Conservation (phyloP, 208 protist genomes). For the Leishmania guyanensis region DNA sequence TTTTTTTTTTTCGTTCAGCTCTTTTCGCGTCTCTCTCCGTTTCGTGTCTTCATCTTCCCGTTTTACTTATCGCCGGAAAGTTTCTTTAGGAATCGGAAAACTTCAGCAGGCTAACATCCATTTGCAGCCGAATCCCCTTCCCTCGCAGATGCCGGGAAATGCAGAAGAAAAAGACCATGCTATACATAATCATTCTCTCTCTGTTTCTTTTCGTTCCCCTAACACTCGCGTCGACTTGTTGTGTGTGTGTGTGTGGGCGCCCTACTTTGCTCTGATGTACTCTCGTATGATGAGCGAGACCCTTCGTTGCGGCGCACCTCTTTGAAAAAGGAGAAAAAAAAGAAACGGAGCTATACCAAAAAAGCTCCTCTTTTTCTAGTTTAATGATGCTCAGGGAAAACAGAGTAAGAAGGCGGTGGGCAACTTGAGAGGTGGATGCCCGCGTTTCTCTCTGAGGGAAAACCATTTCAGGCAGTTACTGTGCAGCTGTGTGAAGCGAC, state of each 20-base stretch:
- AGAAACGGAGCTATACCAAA: background rate
- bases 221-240: background rate
- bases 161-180: background rate
- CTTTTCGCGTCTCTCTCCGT: constrained; percentile 7
- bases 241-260: background rate
- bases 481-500: background rate
- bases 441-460: background rate
- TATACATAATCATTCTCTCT: background rate
- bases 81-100: background rate
- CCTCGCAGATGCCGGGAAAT: background rate
- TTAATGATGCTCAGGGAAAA: background rate
- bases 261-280: constrained; percentile 2
- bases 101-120: background rate
- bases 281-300: background rate
- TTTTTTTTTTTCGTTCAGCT: constrained; percentile 10
- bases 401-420: background rate
- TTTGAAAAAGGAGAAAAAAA: background rate
- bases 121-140: background rate
- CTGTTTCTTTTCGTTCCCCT: background rate
- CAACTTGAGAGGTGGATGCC: background rate
- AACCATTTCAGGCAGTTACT: background rate
- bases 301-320: constrained; percentile 10
- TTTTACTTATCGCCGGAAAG: background rate
- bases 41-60: background rate
- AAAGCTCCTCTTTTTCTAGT: background rate